Evolutionary conservation across 2,329 filamentous ascomycete species (phyloP).

Genomic region (Cryphonectria nitschkei): DNA sequence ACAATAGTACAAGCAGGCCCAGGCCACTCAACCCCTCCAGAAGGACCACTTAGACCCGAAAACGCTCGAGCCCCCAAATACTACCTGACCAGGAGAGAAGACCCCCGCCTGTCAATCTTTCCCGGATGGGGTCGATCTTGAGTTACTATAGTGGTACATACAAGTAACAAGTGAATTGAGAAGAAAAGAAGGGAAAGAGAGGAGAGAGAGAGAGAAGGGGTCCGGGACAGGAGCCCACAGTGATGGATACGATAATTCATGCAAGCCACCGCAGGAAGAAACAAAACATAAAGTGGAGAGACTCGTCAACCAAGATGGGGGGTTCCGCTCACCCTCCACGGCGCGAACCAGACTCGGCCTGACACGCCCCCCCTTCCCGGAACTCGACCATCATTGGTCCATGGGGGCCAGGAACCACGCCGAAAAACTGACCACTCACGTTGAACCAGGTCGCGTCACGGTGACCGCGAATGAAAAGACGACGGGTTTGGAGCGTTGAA

Average conservation of each 20-base stretch:
- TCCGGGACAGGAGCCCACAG: not conserved
- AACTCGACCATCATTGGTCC: not conserved
- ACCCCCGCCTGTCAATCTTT: not conserved
- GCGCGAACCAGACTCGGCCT: not conserved
- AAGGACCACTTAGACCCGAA: too few species aligned
- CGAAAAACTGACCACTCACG: not conserved
- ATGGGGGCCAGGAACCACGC: not conserved
- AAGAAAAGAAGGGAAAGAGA: not conserved
- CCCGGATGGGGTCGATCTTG: not conserved
- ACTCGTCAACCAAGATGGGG: too few species aligned
- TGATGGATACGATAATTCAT: not conserved
- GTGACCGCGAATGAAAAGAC: not conserved
- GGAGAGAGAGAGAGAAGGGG: not conserved
- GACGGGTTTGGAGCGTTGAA: too few species aligned
- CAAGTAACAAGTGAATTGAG: not conserved
- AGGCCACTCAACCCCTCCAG: not conserved
- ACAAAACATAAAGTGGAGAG: not conserved
- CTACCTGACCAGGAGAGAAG: not conserved
- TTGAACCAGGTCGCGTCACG: not conserved
- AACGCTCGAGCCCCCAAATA: not conserved
- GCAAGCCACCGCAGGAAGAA: not conserved
- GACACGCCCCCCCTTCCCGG: too few species aligned
- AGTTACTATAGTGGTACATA: not conserved
- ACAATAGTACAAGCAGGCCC: not conserved
- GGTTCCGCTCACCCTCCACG: not conserved